A percentile compares a stretch with the other conserved stretches of the same genome.
Conservation (phyloP, 768 basidiomycete species). For the Tylopilus cervinicoccineus region DNA sequence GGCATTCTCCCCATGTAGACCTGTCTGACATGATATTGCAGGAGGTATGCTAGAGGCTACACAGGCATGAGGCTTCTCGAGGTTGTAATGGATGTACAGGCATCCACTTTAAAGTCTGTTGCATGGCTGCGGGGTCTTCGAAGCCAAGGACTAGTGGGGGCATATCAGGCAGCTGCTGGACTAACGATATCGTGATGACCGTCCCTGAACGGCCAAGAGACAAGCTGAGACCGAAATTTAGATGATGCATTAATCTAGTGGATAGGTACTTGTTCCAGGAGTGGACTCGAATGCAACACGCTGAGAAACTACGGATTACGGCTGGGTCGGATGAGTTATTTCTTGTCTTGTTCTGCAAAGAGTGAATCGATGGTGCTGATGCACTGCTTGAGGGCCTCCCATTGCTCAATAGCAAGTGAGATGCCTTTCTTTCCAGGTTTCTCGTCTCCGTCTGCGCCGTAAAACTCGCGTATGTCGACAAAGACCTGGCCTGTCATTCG, state of each 20-base stretch:
- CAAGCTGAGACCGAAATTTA: neutral
- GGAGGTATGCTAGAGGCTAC: conserved; percentile 58
- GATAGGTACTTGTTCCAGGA: neutral
- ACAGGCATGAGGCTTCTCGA: conserved; percentile 52
- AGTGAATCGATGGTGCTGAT: conserved; percentile 48
- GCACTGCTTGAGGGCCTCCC: conserved; percentile 51
- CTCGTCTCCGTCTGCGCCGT: conserved; percentile 50
- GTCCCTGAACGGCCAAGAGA: neutral
- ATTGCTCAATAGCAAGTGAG: conserved; percentile 62
- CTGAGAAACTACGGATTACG: neutral
- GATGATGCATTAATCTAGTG: conserved; percentile 1
- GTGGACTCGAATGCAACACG: neutral
- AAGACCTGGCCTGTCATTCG: conserved; percentile 40
- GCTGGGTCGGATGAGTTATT: neutral
- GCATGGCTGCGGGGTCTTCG: conserved; percentile 69
- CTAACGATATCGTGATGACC: conserved; percentile 33
- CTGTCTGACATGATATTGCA: conserved; percentile 25
- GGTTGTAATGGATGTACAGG: conserved; percentile 58
- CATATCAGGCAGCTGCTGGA: conserved; percentile 69
- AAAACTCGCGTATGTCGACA: conserved; percentile 77
- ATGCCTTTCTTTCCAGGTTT: conserved; percentile 86
- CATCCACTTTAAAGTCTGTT: conserved; percentile 45
- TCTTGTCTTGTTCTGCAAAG: conserved; percentile 32
- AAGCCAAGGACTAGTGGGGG: conserved; percentile 57
- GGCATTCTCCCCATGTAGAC: neutral